Conservation (phyloP, 2,329 filamentous ascomycete genomes). For the Ophiostoma piceae region DNA sequence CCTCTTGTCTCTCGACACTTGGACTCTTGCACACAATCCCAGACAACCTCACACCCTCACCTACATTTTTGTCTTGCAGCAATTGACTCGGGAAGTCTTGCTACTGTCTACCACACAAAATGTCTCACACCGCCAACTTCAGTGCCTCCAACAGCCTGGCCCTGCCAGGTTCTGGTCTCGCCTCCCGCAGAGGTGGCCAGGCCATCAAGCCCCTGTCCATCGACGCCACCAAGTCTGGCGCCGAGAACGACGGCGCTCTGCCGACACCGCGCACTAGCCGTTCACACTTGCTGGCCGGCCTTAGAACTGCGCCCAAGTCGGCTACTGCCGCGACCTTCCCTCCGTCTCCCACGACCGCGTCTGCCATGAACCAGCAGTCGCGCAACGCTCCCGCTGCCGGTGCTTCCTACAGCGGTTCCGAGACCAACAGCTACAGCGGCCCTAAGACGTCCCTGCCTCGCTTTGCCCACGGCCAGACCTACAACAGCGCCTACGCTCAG, state of each 20-base stretch:
- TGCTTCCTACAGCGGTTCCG: conserved; percentile 43
- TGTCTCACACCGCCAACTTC: conserved; percentile 86
- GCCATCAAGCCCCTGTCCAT: conserved; percentile 87
- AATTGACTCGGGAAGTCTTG: conserved; percentile 82
- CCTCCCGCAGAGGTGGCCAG: conserved; percentile 75
- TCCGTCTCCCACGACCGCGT: conserved; percentile 38
- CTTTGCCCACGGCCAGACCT: conserved; percentile 32
- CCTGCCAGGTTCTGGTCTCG: conserved; percentile 73
- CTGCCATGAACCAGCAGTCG: conserved; percentile 37
- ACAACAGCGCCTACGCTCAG: conserved; percentile 29
- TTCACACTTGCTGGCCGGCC: conserved; percentile 85
- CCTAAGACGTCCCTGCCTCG: conserved; percentile 55
- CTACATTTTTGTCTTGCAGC: not conserved
- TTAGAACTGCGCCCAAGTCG: conserved; percentile 90
- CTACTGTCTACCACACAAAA: conserved; percentile 61
- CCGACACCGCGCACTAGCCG: conserved; percentile 89
- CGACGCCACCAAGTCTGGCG: conserved; percentile 63
- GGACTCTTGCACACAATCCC: not conserved
- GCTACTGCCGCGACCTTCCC: conserved; percentile 62
- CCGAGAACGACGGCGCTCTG: conserved; percentile 61
- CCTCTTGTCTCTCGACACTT: not conserved
- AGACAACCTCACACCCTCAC: not conserved
- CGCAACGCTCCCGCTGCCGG: conserved; percentile 41
- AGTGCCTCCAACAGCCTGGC: conserved; percentile 65
- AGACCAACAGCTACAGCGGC: conserved; percentile 41